Percentiles rank a stretch among this genome's conserved stretches.
These are phyloP conservation scores for Ceratocystis harringtonii DNA, from an alignment of 2,329 filamentous ascomycete species.

Conservation along the genomic window DNA sequence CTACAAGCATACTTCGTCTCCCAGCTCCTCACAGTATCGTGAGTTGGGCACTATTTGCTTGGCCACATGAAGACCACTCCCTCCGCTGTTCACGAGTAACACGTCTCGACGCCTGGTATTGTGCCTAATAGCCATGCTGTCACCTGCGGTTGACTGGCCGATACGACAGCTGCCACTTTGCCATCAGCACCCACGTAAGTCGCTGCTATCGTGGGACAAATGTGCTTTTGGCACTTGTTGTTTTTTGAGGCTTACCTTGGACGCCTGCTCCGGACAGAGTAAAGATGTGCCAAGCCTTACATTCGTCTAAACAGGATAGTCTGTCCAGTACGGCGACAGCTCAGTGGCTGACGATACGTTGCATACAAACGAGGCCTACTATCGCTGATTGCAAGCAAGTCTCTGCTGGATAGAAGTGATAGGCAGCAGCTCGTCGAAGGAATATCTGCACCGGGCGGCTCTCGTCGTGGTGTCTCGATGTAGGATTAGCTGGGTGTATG, in stretches of 20 bases:
- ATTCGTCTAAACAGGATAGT: not conserved
- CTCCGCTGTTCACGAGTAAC: not conserved
- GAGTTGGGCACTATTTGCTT: not conserved
- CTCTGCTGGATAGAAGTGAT: not conserved
- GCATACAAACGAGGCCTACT: slow-evolving; percentile 1
- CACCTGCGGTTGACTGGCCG: not conserved
- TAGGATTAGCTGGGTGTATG: not conserved
- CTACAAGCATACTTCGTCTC: not conserved
- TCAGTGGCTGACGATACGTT: not conserved
- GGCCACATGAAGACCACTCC: not conserved
- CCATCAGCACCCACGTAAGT: not conserved
- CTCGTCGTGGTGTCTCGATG: not conserved
- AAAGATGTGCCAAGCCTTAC: slow-evolving; percentile 1
- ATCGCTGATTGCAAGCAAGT: not conserved
- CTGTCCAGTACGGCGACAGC: not conserved
- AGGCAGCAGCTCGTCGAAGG: not conserved
- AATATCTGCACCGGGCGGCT: not conserved
- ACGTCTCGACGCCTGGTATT: not conserved
- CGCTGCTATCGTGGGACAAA: not conserved
- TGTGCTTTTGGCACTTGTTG: not conserved
- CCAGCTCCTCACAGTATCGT: not conserved
- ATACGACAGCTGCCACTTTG: not conserved
- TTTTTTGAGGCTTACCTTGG: not conserved
- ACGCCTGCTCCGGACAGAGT: not conserved
- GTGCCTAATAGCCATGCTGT: not conserved